Evolutionary conservation across 169 alveolate genomes (phyloP).

Genomic region (Cryptosporidium meleagridis): DNA sequence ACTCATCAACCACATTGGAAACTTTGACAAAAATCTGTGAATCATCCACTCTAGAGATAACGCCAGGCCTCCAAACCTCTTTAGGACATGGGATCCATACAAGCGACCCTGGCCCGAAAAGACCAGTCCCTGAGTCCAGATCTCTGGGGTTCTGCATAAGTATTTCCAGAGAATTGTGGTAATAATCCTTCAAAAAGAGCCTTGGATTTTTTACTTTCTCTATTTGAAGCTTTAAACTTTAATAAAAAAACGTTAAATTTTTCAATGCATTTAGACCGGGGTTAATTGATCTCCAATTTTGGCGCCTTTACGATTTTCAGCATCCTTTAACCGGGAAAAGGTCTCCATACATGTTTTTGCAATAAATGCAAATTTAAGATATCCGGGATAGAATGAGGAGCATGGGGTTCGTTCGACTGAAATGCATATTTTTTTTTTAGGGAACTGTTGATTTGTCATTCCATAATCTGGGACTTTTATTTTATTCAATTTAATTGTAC

Average conservation of each 20-base stretch:
- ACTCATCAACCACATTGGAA: conserved; percentile 26
- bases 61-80: conserved; percentile 75
- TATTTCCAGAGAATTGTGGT: not conserved
- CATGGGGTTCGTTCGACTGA: not conserved
- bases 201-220: not conserved
- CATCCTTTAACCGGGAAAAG: conserved; percentile 44
- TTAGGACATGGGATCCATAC: conserved; percentile 73
- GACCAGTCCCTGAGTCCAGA: conserved; percentile 5
- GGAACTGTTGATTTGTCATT: not conserved
- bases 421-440: not conserved
- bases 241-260: not conserved
- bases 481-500: not conserved
- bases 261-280: conserved; percentile 72
- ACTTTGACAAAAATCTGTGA: conserved; percentile 21
- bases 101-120: conserved; percentile 47
- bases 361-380: not conserved
- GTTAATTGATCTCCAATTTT: conserved; percentile 60
- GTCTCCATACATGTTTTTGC: not conserved
- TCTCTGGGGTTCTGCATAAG: not conserved
- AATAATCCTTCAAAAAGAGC: conserved; percentile 7
- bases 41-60: conserved; percentile 40
- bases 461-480: not conserved
- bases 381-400: conserved; percentile 6
- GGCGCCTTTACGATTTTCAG: conserved; percentile 71
- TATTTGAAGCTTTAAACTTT: not conserved